phyloP scores from a whole-genome alignment of 164 flowering plant genomes.

The Chimonanthus praecox region DNA sequence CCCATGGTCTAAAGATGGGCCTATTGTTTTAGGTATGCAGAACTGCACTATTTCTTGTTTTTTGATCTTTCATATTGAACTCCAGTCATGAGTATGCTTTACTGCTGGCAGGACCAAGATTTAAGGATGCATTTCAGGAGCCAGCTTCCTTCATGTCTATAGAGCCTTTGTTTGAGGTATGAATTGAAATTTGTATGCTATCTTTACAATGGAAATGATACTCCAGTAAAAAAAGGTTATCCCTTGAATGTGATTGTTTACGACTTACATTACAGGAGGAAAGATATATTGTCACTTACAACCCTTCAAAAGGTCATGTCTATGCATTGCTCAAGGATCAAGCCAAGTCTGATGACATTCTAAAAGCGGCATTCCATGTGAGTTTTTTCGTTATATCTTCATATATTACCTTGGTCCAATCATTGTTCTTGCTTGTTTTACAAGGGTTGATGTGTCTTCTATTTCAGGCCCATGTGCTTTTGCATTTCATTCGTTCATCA shows the following conservation, averaged over 20 bases:
- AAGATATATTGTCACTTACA: conserved; percentile 76
- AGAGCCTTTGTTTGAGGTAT: conserved; percentile 87
- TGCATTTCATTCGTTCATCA: conserved; percentile 64
- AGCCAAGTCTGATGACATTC: conserved; percentile 90
- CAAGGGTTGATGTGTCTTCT: conserved; percentile 6
- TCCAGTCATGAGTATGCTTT: neutral
- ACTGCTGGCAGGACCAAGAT: conserved; percentile 62
- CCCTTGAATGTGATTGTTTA: neutral
- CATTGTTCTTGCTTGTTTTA: neutral
- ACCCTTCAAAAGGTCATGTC: conserved; percentile 77
- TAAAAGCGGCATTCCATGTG: conserved; percentile 98
- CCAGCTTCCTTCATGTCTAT: conserved; percentile 68
- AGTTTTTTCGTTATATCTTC: conserved; percentile 17
- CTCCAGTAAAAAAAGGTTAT: neutral
- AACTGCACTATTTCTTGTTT: neutral
- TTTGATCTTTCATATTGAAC: neutral
- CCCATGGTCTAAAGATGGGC: conserved; percentile 74
- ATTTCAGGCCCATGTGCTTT: conserved; percentile 82
- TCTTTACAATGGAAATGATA: neutral
- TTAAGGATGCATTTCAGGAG: conserved; percentile 94
- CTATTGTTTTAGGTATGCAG: conserved; percentile 69
- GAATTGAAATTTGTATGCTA: neutral
- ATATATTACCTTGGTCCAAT: neutral
- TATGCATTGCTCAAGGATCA: conserved; percentile 90
- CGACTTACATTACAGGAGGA: conserved; percentile 52